These are phyloP conservation scores for Serpula lacrymans DNA, from an alignment of 768 basidiomycete genomes.

Conservation along the genomic window DNA sequence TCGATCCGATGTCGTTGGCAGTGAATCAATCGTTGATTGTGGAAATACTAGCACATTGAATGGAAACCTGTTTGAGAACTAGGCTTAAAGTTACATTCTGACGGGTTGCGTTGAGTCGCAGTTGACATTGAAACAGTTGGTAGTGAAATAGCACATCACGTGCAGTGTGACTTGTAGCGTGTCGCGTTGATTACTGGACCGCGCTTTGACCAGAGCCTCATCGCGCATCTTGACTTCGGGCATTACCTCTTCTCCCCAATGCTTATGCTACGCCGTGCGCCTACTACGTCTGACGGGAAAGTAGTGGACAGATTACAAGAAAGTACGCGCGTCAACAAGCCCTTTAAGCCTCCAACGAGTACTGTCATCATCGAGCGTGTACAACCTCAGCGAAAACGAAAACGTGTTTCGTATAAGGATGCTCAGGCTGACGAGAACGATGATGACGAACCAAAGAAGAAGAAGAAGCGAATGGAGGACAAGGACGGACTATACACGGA, in stretches of 20 bases:
- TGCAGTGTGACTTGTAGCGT: too few species aligned
- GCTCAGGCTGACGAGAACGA: conserved; percentile 56
- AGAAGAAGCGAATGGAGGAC: conserved; percentile 63
- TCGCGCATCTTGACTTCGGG: background rate
- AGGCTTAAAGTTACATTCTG: too few species aligned
- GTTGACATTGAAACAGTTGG: too few species aligned
- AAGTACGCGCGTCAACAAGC: conserved; percentile 70
- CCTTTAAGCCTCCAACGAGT: conserved; percentile 72
- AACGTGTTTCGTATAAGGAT: conserved; percentile 84
- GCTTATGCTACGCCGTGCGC: conserved; percentile 65
- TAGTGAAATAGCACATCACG: too few species aligned
- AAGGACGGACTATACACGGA: conserved; percentile 60
- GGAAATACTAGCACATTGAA: too few species aligned
- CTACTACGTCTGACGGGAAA: conserved; percentile 69
- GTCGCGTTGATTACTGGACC: too few species aligned
- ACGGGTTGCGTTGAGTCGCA: too few species aligned
- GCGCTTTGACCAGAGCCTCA: too few species aligned
- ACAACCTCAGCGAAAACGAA: conserved; percentile 78
- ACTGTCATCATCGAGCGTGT: conserved; percentile 42
- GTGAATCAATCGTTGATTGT: too few species aligned
- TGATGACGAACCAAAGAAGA: conserved; percentile 48
- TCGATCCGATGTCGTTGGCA: too few species aligned
- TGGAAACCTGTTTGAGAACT: too few species aligned
- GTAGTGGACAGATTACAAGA: conserved; percentile 66
- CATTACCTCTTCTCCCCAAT: conserved; percentile 4